phyloP scores from a whole-genome alignment of 257 asterid genomes.

The Plantago ovata region DNA sequence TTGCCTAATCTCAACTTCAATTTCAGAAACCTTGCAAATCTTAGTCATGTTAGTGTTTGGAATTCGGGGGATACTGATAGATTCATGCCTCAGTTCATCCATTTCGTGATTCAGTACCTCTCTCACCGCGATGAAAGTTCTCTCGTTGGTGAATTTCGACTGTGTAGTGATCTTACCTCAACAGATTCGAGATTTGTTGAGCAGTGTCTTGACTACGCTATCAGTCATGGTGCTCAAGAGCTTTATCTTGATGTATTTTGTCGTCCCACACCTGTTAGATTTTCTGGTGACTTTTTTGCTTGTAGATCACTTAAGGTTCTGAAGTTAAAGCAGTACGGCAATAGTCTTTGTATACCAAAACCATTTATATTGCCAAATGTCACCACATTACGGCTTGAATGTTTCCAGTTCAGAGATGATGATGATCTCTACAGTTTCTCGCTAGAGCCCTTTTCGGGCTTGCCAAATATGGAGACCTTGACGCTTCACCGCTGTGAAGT shows the following conservation, averaged over 20 bases:
- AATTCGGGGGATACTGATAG: background rate
- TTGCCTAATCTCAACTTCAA: constrained; percentile 23
- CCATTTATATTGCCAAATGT: constrained; percentile 16
- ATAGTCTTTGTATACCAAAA: constrained; percentile 12
- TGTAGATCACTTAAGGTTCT: too few relatives aligned
- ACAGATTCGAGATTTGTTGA: constrained; percentile 5
- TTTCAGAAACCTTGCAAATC: constrained; percentile 3
- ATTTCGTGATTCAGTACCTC: constrained; percentile 16
- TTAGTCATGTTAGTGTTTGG: background rate
- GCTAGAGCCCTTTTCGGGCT: constrained; percentile 4
- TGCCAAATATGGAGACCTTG: background rate
- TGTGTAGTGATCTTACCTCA: background rate
- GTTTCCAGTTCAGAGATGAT: constrained; percentile 2
- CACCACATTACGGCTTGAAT: constrained; percentile 19
- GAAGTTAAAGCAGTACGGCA: too few relatives aligned
- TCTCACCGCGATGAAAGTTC: constrained; percentile 17
- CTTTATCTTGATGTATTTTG: constrained; percentile 14
- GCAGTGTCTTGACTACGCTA: constrained; percentile 21
- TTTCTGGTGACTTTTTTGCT: constrained; percentile 5
- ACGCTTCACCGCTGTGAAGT: constrained; percentile 17
- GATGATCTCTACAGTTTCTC: constrained; percentile 13
- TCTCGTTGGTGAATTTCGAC: constrained; percentile 3
- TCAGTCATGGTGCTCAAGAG: constrained; percentile 19
- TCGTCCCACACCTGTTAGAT: background rate
- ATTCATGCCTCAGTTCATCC: constrained; percentile 16